phyloP scores from a whole-genome alignment of 331 rosid species.

The Malus hybrid region DNA sequence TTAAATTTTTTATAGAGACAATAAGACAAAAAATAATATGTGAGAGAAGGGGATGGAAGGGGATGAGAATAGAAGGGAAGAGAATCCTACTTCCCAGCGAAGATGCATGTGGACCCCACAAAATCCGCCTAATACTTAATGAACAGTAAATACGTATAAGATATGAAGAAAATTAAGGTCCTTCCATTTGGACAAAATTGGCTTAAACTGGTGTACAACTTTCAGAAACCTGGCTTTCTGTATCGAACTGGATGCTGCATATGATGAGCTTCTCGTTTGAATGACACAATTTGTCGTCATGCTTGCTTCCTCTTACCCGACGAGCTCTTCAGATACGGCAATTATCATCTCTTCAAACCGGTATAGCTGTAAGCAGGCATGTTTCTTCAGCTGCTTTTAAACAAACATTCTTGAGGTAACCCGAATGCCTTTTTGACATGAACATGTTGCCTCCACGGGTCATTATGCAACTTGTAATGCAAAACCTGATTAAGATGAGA shows the following conservation, averaged over 20 bases:
- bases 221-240: neutral
- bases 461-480: slow-evolving; percentile 82
- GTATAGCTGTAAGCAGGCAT: neutral
- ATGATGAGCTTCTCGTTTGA: neutral
- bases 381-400: slow-evolving; percentile 19
- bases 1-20: too few relatives aligned
- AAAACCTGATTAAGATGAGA: slow-evolving; percentile 42
- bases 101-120: neutral
- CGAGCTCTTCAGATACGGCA: neutral
- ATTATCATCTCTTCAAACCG: neutral
- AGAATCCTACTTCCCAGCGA: too few relatives aligned
- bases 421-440: slow-evolving; percentile 53
- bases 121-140: neutral
- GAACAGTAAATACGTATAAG: neutral
- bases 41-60: too few relatives aligned
- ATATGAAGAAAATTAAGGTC: neutral
- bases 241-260: neutral
- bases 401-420: slow-evolving; percentile 60
- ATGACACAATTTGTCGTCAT: neutral
- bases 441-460: slow-evolving; percentile 65
- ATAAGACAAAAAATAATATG: too few relatives aligned
- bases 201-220: neutral
- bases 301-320: neutral
- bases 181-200: neutral
- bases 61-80: too few relatives aligned